A percentile compares a stretch with the other conserved stretches of the same genome.
Conservation (phyloP, 805 yeast genomes). For the Teunomyces gatunensis region DNA sequence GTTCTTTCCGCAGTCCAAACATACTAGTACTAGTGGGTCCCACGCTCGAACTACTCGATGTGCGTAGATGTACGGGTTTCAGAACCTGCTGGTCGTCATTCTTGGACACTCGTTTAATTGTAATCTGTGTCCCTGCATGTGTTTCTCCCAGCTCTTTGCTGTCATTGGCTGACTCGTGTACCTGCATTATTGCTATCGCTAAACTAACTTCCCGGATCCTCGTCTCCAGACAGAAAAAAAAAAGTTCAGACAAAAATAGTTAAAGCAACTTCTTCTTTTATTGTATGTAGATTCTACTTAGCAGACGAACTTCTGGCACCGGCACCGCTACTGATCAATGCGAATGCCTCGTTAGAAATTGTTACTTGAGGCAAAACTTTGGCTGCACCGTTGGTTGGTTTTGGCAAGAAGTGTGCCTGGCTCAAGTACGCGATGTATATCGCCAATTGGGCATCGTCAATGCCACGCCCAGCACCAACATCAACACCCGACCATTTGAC, state of each 20-base stretch:
- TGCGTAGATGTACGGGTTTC: neutral
- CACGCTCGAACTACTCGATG: neutral
- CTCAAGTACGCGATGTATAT: slow-evolving; percentile 77
- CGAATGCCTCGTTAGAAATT: slow-evolving; percentile 55
- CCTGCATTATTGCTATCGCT: neutral
- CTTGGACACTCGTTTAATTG: neutral
- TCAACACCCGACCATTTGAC: slow-evolving; percentile 63
- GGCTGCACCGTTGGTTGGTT: slow-evolving; percentile 47
- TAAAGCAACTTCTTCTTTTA: neutral
- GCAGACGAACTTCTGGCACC: slow-evolving; percentile 75
- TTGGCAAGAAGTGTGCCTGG: slow-evolving; percentile 74
- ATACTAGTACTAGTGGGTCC: neutral
- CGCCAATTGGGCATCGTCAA: slow-evolving; percentile 64
- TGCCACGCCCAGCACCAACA: slow-evolving; percentile 69
- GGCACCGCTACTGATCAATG: slow-evolving; percentile 59
- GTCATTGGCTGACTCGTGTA: neutral
- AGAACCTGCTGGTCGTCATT: neutral
- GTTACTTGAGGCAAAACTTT: slow-evolving; percentile 52
- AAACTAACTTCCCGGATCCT: neutral
- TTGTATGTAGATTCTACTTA: neutral
- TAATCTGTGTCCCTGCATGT: neutral
- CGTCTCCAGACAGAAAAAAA: neutral
- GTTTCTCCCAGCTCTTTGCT: neutral
- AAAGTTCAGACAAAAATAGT: too few relatives aligned
- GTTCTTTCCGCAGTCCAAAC: neutral